Evolutionary conservation across 495 filamentous ascomycete species (phyloP), one percentile per base, ranked within the genome.

Genomic region (Neurospora sp.): DNA sequence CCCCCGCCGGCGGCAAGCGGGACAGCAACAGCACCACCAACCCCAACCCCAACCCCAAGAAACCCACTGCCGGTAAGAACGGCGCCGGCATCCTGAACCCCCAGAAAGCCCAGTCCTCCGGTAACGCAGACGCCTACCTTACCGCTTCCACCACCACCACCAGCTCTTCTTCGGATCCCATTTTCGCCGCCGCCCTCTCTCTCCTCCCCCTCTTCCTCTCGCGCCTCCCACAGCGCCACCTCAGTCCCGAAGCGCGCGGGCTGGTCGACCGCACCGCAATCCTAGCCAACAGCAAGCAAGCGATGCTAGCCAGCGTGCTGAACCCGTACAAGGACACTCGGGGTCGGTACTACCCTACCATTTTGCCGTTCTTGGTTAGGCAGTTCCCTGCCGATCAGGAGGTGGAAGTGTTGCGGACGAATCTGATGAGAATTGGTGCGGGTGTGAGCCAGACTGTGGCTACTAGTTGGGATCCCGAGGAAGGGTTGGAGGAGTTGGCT

Each of bases 261-360:
- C 86, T 91, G 61, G 88, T 97, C 74, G 92, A 97, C 78, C 90
- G 89, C 59, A 92, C 92, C 1, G 90, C 93, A 44, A 91, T 97
- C 70, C 79, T 97, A 42, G 86, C 83, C 22, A 82, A 85, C 45
- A 85, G 90, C 75, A 90, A 88, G 80, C 78, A 87, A 37, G 89
- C 90, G 12, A 91, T 97, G 87, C 77, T 94, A 14, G 91, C 93
- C 39, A 94, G 92, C 79, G 88, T 93, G 14, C 81, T 97, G 70
- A 91, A 95, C 80, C 92, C 93, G 1, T 86, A 89, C 71, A 83
- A 87, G 16, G 87, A 87, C 42, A 82, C 84, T 61, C 86, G 86
- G 61, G 88, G 89, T 3, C 86, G 86, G 38, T 85, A 84, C 45
- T 86, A 87, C 72, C 83, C 89, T 16, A 93, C 91, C 76, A 90